These are phyloP conservation scores for Fusarium avenaceum DNA, from an alignment of 2,329 filamentous ascomycete genomes.

Conservation along the genomic window DNA sequence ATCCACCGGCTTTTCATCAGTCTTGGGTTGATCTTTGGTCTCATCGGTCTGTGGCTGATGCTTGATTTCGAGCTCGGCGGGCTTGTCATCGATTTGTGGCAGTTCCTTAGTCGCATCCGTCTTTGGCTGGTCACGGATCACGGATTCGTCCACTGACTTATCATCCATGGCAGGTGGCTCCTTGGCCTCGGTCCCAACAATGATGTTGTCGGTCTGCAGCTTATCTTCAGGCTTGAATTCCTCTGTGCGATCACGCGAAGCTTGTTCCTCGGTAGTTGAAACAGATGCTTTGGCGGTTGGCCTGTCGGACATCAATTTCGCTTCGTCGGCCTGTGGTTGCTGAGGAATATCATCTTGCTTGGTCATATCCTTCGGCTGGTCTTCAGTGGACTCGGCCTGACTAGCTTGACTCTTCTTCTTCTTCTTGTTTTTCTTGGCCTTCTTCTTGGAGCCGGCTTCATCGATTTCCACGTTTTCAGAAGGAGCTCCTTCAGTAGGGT, in stretches of 20 bases:
- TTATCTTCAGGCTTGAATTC: neutral
- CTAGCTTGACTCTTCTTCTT: constrained; percentile 42
- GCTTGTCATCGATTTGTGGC: neutral
- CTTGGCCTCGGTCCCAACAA: neutral
- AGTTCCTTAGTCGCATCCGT: neutral
- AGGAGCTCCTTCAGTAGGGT: neutral
- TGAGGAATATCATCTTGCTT: constrained; percentile 9
- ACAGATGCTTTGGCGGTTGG: neutral
- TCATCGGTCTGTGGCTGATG: neutral
- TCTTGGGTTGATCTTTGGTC: neutral
- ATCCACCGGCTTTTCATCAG: constrained; percentile 1
- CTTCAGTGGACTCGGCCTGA: constrained; percentile 18
- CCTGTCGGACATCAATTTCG: neutral
- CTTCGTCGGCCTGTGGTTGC: constrained; percentile 7
- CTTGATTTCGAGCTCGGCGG: neutral
- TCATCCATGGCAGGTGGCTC: neutral
- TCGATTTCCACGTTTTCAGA: constrained; percentile 28
- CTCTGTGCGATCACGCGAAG: neutral
- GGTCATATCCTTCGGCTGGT: constrained; percentile 17
- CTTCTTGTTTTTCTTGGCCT: constrained; percentile 55
- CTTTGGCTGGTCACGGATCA: neutral
- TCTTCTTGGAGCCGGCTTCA: constrained; percentile 45
- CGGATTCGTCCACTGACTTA: neutral
- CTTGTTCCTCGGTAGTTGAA: constrained; percentile 3
- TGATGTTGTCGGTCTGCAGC: neutral